Evolutionary conservation across 129 eudicot species (phyloP).

Genomic region (Pittosporum tobira): DNA sequence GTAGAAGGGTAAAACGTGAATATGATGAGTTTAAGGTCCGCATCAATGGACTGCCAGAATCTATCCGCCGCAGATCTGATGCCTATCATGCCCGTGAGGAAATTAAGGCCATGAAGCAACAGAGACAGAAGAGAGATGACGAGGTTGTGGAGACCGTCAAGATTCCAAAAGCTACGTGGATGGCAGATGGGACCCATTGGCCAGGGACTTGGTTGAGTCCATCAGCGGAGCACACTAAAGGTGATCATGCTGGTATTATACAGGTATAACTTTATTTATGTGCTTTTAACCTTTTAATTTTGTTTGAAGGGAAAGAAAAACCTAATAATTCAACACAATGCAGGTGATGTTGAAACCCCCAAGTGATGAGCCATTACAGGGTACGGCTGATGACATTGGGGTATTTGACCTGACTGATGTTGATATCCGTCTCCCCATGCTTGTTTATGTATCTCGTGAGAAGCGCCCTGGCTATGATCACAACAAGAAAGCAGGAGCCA

Average conservation of each 20-base stretch:
- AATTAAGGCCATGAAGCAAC: slow-evolving; percentile 71
- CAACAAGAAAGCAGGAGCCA: slow-evolving; percentile 87
- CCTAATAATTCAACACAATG: slow-evolving; percentile 16
- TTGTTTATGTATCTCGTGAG: slow-evolving; percentile 78
- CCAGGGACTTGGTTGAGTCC: slow-evolving; percentile 75
- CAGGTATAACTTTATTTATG: slow-evolving; percentile 36
- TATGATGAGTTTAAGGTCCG: slow-evolving; percentile 95
- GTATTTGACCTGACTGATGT: slow-evolving; percentile 55
- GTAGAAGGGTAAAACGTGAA: slow-evolving; percentile 85
- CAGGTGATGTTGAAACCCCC: slow-evolving; percentile 99
- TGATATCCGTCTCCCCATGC: slow-evolving; percentile 87
- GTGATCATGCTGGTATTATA: slow-evolving; percentile 88
- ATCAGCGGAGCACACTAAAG: slow-evolving; percentile 64
- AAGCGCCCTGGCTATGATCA: slow-evolving; percentile 85
- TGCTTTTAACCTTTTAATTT: neutral
- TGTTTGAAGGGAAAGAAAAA: neutral
- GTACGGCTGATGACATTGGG: slow-evolving; percentile 46
- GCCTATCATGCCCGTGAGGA: slow-evolving; percentile 95
- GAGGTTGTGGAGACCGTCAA: slow-evolving; percentile 60
- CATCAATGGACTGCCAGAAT: slow-evolving; percentile 76
- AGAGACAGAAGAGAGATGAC: slow-evolving; percentile 63
- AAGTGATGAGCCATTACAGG: slow-evolving; percentile 69
- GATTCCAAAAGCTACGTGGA: slow-evolving; percentile 91
- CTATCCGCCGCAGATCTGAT: slow-evolving; percentile 85
- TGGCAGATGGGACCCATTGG: slow-evolving; percentile 98